Evolutionary conservation across 495 filamentous ascomycete species (phyloP).

Genomic region (Daldinia concentrica): DNA sequence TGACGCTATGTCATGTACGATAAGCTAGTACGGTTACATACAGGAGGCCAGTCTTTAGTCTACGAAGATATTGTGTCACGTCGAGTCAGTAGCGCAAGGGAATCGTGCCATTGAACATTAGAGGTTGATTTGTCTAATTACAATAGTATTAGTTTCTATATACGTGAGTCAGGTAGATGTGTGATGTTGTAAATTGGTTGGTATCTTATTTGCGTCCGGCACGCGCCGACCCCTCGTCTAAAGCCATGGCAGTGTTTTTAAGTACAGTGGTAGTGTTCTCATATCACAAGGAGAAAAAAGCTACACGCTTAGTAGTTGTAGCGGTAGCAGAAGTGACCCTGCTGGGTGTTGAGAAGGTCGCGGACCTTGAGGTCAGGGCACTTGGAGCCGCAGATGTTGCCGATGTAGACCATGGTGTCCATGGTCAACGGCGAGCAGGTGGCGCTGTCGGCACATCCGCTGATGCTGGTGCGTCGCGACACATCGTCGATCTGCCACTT

Average conservation of each 20-base stretch:
- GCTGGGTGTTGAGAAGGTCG: constrained; percentile 47
- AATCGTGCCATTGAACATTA: constrained; percentile 3
- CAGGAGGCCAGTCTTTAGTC: not conserved
- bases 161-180: not conserved
- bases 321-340: constrained; percentile 46
- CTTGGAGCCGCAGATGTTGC: constrained; percentile 50
- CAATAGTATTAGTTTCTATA: constrained; percentile 9
- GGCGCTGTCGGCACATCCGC: constrained; percentile 44
- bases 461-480: constrained; percentile 40
- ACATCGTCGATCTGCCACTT: constrained; percentile 64
- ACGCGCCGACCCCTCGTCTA: constrained; percentile 3
- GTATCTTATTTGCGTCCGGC: not conserved
- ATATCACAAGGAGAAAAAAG: not conserved
- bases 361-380: constrained; percentile 48
- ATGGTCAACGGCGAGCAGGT: constrained; percentile 45
- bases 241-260: not conserved
- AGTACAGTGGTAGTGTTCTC: too few species aligned
- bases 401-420: constrained; percentile 53
- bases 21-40: constrained; percentile 14
- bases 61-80: not conserved
- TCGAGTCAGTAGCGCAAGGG: not conserved
- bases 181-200: not conserved
- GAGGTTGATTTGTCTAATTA: constrained; percentile 13
- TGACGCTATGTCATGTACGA: not conserved
- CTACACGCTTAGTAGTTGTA: constrained; percentile 44